Conservation (phyloP, 176 grass and related monocot genomes). For the Musa beccarii region DNA sequence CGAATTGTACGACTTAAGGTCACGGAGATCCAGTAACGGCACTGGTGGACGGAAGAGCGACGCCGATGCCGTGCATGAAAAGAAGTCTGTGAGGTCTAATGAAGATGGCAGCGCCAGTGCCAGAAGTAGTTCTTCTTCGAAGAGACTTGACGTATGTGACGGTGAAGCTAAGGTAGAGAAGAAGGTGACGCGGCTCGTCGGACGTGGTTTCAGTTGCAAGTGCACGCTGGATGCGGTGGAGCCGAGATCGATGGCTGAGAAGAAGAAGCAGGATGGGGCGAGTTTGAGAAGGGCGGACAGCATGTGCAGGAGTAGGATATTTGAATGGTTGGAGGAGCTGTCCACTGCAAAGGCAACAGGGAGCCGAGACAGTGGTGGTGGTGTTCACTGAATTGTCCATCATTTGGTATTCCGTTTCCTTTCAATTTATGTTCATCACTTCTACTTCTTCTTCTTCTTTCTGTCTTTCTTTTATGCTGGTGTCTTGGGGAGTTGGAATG, state of each 20-base stretch:
- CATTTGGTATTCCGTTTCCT: background rate
- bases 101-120: constrained; percentile 12
- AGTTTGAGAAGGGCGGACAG: constrained; percentile 18
- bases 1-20: constrained; percentile 20
- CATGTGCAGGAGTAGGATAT: constrained; percentile 32
- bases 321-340: constrained; percentile 41
- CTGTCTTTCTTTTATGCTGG: background rate
- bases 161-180: constrained; percentile 2
- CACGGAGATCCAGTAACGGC: background rate
- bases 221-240: constrained; percentile 32
- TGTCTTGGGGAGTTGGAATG: background rate
- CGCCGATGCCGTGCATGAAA: background rate
- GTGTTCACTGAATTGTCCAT: background rate
- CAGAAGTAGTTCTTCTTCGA: background rate
- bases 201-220: constrained; percentile 32
- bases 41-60: background rate
- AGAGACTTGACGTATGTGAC: background rate
- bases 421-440: background rate
- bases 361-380: background rate
- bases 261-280: constrained; percentile 15
- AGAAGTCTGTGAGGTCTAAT: background rate
- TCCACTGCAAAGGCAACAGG: constrained; percentile 23
- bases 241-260: background rate
- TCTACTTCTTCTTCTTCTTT: background rate
- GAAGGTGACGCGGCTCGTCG: constrained; percentile 15